Base-by-base conservation (phyloP, 2,329 filamentous ascomycete species). In the Penicillium thymicola region DNA sequence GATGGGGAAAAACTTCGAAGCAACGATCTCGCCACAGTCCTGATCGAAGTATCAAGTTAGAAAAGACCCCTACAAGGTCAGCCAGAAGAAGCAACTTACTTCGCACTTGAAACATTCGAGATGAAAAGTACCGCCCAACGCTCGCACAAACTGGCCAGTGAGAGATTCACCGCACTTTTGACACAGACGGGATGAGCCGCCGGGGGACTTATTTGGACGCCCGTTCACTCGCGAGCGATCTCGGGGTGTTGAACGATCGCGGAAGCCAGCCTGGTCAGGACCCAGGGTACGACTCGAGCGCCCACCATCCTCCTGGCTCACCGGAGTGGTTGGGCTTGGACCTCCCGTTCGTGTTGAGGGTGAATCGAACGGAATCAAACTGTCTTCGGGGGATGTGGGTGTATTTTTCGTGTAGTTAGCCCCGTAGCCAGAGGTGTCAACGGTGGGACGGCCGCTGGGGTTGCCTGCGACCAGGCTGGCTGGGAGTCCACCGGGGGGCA, bases 1-100 rank as follows among this genome's bases (percentile, higher is more conserved):
- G 8, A 96, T 90, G 1, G 94, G 94, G 75, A 99, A 99, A 83
- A 99, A 99, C 70, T 99, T 99, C 51, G 93, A 97, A 41, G 94
- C 94, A 37, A 99, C 94, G 59, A 97, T 96, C 74, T 96, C 89
- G 65, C 90, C 91, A 70, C 94, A 99, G 73, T 99, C 94, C 93
- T 97, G 72, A 41, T 64, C 48, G 57, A 44, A 54, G 56, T 47
- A 57, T 7, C 5, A 10, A 48, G 57, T 70, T 58, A 68, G 64
- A n/a, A 48, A 59, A 62, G 55, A 59, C 54, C 51, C 18, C 54
- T 5, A 23, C 23, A 41, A 38, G 23, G 36, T 7, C 32, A 18
- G 36, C 30, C 46, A 40, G 28, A 28, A 27, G 18, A 11, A 27
- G 30, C 14, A 41, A 82, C 86, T 78, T 84, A 97, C 93, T 78